Conservation (phyloP, 345 rosid genomes). For the Salix koriyanagi region DNA sequence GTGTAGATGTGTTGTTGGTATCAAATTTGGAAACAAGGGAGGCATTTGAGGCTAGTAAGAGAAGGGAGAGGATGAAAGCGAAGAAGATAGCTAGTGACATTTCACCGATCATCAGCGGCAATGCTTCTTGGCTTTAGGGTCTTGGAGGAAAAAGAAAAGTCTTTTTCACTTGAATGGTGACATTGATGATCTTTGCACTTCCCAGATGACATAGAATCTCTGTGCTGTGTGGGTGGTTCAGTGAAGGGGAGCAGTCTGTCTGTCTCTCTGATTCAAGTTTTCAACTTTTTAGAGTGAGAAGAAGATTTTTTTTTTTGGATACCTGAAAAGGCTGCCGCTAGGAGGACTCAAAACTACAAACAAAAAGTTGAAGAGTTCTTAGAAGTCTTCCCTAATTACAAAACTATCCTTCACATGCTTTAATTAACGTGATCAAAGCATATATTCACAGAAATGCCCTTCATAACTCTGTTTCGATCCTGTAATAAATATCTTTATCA, state of each 20-base stretch:
- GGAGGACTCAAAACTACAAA: conserved; percentile 6
- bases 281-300: neutral
- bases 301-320: conserved; percentile 15
- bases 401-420: neutral
- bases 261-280: neutral
- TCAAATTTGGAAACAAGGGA: neutral
- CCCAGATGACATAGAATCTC: neutral
- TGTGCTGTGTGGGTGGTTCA: neutral
- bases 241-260: neutral
- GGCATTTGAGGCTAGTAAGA: neutral
- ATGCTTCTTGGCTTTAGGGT: conserved; percentile 8
- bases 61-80: conserved; percentile 18
- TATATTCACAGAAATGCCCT: conserved; percentile 10
- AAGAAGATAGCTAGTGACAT: conserved; percentile 16
- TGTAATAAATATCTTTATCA: no score
- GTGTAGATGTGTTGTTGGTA: neutral
- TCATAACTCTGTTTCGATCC: neutral
- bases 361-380: conserved; percentile 3
- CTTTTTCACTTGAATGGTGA: conserved; percentile 13
- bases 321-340: conserved; percentile 38
- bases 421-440: neutral
- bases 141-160: neutral
- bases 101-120: conserved; percentile 11
- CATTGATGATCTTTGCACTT: conserved; percentile 11
- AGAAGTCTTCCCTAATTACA: conserved; percentile 6